Percentiles rank a stretch among this genome's conserved stretches.
Evolutionary conservation across 495 filamentous ascomycete genomes (phyloP).

Genomic region (Penicillium cinerascens): DNA sequence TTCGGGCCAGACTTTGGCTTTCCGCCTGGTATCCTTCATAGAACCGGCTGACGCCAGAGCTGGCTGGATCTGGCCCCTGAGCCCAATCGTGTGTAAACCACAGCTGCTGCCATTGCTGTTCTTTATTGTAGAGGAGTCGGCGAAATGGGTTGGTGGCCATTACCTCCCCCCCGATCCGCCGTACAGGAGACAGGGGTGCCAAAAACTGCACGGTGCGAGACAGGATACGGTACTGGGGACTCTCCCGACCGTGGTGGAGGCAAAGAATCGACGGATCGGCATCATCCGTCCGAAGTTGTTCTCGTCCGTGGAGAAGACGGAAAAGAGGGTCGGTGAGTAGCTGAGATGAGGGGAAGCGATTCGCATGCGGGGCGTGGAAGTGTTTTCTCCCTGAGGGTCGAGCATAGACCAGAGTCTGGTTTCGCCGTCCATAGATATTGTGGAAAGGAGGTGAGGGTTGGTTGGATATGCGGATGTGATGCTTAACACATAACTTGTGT

Average conservation of each 20-base stretch:
- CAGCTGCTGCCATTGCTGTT: conserved; percentile 52
- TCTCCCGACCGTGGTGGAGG: conserved; percentile 37
- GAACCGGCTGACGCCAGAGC: conserved; percentile 50
- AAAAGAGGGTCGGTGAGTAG: conserved; percentile 56
- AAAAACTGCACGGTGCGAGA: conserved; percentile 39
- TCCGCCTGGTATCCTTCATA: conserved; percentile 57
- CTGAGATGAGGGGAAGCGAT: conserved; percentile 45
- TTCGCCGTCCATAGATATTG: conserved; percentile 57
- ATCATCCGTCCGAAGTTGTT: conserved; percentile 51
- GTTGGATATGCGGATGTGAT: conserved; percentile 57
- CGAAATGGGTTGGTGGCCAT: conserved; percentile 54
- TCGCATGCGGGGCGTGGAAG: conserved; percentile 50
- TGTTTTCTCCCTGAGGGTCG: conserved; percentile 45
- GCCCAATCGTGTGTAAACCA: conserved; percentile 65
- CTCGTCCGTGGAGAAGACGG: conserved; percentile 56
- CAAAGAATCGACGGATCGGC: conserved; percentile 55
- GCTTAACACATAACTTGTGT: conserved; percentile 58
- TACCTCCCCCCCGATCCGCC: conserved; percentile 57
- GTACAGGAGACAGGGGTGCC: conserved; percentile 53
- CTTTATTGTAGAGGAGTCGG: conserved; percentile 50
- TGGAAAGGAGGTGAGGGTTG: conserved; percentile 52
- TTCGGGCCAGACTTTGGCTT: conserved; percentile 31
- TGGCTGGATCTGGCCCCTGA: conserved; percentile 24
- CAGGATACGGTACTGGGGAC: conserved; percentile 37
- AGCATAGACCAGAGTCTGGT: conserved; percentile 54